phyloP scores from a whole-genome alignment of 2,329 filamentous ascomycete species.

The Ophiocordyceps unilateralis region DNA sequence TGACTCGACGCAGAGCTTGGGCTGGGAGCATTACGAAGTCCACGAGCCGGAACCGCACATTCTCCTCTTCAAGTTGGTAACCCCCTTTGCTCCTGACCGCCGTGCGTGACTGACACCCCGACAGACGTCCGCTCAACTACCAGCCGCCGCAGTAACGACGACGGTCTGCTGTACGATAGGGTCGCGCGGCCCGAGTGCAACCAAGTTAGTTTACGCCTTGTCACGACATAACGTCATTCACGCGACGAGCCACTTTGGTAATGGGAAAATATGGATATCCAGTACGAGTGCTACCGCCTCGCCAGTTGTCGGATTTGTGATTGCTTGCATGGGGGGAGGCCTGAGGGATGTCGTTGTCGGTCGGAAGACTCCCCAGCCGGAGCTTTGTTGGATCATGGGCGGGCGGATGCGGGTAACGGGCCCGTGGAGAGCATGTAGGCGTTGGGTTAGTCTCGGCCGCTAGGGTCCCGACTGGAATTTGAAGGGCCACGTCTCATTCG shows the following conservation, averaged over 20 bases:
- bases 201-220: neutral
- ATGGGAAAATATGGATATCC: neutral
- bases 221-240: neutral
- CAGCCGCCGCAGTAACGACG: neutral
- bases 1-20: conserved; percentile 54
- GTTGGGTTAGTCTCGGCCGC: neutral
- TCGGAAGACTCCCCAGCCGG: neutral
- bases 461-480: neutral
- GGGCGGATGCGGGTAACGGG: neutral
- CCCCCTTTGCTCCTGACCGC: conserved; percentile 9
- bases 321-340: neutral
- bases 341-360: too few species aligned
- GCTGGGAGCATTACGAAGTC: conserved; percentile 98
- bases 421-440: neutral
- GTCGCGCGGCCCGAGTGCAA: neutral
- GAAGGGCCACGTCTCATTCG: neutral
- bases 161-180: neutral
- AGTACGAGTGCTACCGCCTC: neutral
- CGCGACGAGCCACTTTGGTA: neutral
- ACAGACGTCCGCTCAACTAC: conserved; percentile 1
- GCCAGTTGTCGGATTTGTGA: neutral
- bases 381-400: neutral
- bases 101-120: neutral
- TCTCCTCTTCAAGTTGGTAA: conserved; percentile 80
- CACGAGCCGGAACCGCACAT: conserved; percentile 98